Conservation (phyloP, 1,139 yeast genomes). For the Pichia sp. region DNA sequence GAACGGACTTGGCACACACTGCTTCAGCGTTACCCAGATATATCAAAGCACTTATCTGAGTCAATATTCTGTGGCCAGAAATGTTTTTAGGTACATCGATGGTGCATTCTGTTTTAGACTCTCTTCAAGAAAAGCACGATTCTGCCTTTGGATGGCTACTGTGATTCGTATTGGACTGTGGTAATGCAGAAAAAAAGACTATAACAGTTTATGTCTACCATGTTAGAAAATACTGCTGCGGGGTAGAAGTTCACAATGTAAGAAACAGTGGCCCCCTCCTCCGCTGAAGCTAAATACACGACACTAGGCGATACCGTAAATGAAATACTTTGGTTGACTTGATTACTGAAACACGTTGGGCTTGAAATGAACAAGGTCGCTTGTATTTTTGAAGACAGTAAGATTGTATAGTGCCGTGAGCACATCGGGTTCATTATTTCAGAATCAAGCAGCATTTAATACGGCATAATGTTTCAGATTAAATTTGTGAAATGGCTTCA, state of each 20-base stretch:
- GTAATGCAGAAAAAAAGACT: background rate
- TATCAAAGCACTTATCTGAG: background rate
- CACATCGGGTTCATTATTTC: slow-evolving; percentile 2
- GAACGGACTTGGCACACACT: background rate
- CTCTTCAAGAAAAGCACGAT: background rate
- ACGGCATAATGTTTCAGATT: background rate
- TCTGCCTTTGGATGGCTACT: slow-evolving; percentile 1
- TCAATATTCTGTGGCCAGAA: slow-evolving; percentile 3
- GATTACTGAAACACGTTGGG: background rate
- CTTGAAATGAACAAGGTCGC: background rate
- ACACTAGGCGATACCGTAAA: slow-evolving; percentile 5
- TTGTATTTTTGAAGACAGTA: slow-evolving; percentile 1
- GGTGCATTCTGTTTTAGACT: slow-evolving; percentile 1
- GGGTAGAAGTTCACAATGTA: slow-evolving; percentile 2
- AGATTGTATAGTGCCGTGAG: slow-evolving; percentile 1
- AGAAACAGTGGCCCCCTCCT: slow-evolving; percentile 6
- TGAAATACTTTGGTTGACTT: slow-evolving; percentile 3
- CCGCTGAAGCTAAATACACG: slow-evolving; percentile 8
- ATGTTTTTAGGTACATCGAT: slow-evolving; percentile 1
- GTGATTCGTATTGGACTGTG: slow-evolving; percentile 1
- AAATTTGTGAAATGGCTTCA: background rate
- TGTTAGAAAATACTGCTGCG: background rate
- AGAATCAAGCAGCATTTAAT: slow-evolving; percentile 3
- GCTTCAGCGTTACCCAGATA: background rate
- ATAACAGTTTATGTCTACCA: background rate